A percentile compares a stretch with the other conserved stretches of the same genome.
These are phyloP conservation scores for Xylariaceae sp. DNA, from an alignment of 2,329 filamentous ascomycete species.

Conservation along the genomic window DNA sequence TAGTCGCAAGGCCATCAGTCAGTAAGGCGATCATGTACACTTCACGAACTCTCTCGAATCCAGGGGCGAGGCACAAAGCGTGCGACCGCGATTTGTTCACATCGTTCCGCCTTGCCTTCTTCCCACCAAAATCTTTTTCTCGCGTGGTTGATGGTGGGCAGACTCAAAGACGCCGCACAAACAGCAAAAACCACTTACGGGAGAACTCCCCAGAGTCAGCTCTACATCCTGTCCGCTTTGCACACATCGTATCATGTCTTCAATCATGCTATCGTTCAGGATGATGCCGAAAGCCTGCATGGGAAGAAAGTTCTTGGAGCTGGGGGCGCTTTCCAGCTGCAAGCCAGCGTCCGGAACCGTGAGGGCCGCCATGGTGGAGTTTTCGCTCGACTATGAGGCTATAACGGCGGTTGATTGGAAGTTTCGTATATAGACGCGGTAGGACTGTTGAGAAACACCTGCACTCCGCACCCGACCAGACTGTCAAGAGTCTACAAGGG, in stretches of 20 bases:
- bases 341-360: constrained; percentile 54
- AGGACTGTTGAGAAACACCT: constrained; percentile 24
- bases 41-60: neutral
- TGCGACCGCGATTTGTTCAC: neutral
- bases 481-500: constrained; percentile 30
- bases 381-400: constrained; percentile 9
- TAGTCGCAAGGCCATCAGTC: constrained; percentile 28
- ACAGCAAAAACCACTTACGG: constrained; percentile 45
- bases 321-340: constrained; percentile 49
- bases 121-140: neutral
- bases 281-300: constrained; percentile 54
- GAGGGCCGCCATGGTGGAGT: constrained; percentile 46
- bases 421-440: constrained; percentile 5
- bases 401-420: constrained; percentile 3
- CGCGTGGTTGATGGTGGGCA: constrained; percentile 14
- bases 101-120: neutral
- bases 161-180: constrained; percentile 11
- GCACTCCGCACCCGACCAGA: constrained; percentile 32
- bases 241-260: constrained; percentile 57
- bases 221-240: constrained; percentile 52
- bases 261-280: constrained; percentile 53
- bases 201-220: constrained; percentile 52
- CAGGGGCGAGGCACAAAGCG: neutral
- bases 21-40: neutral
- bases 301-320: constrained; percentile 41